These are phyloP conservation scores for Desmodesmus armatus DNA, from an alignment of 139 green algal species.

Conservation along the genomic window DNA sequence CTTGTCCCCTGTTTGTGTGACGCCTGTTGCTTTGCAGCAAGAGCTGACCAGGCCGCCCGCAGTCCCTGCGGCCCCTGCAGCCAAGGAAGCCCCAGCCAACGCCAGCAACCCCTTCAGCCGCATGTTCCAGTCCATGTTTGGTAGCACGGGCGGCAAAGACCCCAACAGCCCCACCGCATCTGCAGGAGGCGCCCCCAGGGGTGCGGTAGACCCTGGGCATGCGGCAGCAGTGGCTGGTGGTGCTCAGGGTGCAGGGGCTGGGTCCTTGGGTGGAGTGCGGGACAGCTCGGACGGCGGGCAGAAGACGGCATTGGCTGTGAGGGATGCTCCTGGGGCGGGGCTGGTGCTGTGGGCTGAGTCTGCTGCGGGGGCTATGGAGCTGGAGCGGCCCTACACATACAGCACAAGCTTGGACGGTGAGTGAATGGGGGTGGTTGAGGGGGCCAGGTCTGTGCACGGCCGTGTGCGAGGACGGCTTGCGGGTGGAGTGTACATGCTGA, in stretches of 20 bases:
- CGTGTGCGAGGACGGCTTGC: too few relatives aligned
- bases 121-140: conserved; percentile 30
- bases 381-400: conserved; percentile 70
- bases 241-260: background rate
- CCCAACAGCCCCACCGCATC: background rate
- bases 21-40: background rate
- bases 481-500: too few relatives aligned
- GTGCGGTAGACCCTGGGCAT: too few relatives aligned
- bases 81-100: background rate
- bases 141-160: background rate
- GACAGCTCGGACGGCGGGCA: conserved; percentile 38
- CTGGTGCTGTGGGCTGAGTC: conserved; percentile 70
- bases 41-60: conserved; percentile 35
- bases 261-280: background rate
- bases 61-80: background rate
- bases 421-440: too few relatives aligned
- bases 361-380: conserved; percentile 24
- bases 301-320: conserved; percentile 1
- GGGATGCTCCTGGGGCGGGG: conserved; percentile 57
- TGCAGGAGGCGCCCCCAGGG: conserved; percentile 17
- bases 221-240: background rate
- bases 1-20: background rate
- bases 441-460: too few relatives aligned
- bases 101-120: conserved; percentile 50
- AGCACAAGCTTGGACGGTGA: conserved; percentile 64